A percentile compares a stretch with the other conserved stretches of the same genome.
Conservation (phyloP, 169 alveolate genomes). For the Nephromyces sp. region DNA sequence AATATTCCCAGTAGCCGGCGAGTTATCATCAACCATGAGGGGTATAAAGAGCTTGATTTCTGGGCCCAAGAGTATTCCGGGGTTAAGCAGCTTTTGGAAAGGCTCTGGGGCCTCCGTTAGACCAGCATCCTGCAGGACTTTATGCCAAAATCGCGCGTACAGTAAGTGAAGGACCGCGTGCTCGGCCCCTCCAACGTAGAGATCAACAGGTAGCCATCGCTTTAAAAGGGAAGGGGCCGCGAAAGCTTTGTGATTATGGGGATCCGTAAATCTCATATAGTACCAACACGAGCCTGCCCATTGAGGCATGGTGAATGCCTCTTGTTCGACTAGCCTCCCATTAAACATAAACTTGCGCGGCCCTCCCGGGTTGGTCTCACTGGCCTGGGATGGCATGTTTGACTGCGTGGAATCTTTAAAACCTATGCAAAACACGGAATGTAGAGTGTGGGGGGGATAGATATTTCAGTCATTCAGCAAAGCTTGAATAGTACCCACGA, state of each 20-base stretch:
- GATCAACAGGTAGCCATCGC: constrained; percentile 83
- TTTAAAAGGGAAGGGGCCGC: constrained; percentile 36
- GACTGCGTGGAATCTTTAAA: too few species aligned
- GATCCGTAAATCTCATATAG: constrained; percentile 69
- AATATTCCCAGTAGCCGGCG: too few species aligned
- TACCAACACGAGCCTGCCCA: constrained; percentile 90
- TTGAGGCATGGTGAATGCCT: constrained; percentile 79
- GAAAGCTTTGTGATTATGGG: constrained; percentile 41
- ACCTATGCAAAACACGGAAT: too few species aligned
- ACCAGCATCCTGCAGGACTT: constrained; percentile 63
- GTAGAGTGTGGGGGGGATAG: too few species aligned
- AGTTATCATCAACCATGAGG: not conserved
- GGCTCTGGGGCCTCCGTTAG: constrained; percentile 65
- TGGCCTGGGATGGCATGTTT: too few species aligned
- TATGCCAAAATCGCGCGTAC: constrained; percentile 82
- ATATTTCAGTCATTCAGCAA: too few species aligned
- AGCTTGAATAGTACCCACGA: too few species aligned
- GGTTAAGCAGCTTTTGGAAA: constrained; percentile 61
- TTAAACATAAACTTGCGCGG: too few species aligned
- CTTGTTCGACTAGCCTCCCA: constrained; percentile 52
- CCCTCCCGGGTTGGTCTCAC: not conserved
- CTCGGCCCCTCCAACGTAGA: constrained; percentile 86
- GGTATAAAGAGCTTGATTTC: constrained; percentile 1
- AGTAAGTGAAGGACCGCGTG: constrained; percentile 83
- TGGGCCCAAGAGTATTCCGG: constrained; percentile 68